A percentile compares a stretch with the other conserved stretches of the same genome.
phyloP scores from a whole-genome alignment of 352 stramenopile genomes.

The Peronospora farinosa region DNA sequence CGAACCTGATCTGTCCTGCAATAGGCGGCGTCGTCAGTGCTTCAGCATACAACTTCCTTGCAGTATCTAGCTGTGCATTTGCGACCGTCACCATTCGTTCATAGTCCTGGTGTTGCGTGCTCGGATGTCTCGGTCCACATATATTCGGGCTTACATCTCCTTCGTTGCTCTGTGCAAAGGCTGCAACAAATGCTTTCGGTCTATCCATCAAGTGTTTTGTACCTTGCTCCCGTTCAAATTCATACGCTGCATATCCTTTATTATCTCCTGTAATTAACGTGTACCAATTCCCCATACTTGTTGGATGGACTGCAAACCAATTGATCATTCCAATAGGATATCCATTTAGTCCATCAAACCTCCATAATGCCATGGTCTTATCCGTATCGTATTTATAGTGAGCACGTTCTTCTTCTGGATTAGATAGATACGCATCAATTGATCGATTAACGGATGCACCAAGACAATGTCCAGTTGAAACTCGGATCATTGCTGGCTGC shows the following conservation, averaged over 20 bases:
- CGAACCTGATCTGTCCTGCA: conserved; percentile 37
- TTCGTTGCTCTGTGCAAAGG: conserved; percentile 91
- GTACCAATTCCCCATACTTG: conserved; percentile 91
- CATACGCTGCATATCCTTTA: conserved; percentile 87
- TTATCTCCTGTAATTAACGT: conserved; percentile 91
- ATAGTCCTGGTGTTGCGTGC: conserved; percentile 71
- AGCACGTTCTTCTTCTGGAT: conserved; percentile 73
- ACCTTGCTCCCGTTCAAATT: conserved; percentile 84
- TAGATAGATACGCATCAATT: conserved; percentile 84
- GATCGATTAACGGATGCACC: conserved; percentile 86
- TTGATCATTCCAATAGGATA: conserved; percentile 89
- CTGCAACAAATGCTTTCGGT: conserved; percentile 84
- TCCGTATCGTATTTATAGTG: conserved; percentile 84
- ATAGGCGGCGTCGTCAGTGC: conserved; percentile 35
- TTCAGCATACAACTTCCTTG: conserved; percentile 48
- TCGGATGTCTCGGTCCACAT: conserved; percentile 54
- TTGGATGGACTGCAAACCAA: conserved; percentile 92
- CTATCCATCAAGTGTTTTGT: conserved; percentile 74
- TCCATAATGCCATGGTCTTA: conserved; percentile 89
- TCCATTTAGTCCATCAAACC: conserved; percentile 73
- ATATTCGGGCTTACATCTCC: conserved; percentile 92
- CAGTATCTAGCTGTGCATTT: conserved; percentile 63
- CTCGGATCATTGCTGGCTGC: conserved; percentile 51
- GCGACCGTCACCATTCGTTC: conserved; percentile 75
- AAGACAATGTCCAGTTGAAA: conserved; percentile 57